Evolutionary conservation across 371 early-diverging fungal species (phyloP).

Genomic region (Apophysomyces elegans): DNA sequence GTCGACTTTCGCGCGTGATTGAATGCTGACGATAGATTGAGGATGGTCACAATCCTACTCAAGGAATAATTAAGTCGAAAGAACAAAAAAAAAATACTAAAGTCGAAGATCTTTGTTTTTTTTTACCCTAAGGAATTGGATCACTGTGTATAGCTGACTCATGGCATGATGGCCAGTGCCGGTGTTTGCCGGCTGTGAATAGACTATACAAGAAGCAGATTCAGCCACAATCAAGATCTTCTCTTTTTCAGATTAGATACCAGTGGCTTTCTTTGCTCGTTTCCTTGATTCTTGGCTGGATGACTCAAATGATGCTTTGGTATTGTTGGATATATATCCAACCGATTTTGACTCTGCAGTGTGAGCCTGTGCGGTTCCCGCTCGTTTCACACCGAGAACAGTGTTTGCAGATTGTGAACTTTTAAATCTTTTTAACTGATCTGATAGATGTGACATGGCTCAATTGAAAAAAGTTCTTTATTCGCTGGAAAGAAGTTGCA

Average conservation of each 20-base stretch:
- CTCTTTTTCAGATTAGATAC: constrained; percentile 19
- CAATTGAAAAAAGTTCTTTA: background rate
- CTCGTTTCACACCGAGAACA: constrained; percentile 44
- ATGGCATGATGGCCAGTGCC: constrained; percentile 63
- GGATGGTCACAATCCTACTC: constrained; percentile 63
- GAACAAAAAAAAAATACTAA: background rate
- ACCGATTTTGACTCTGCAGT: constrained; percentile 8
- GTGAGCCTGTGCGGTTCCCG: constrained; percentile 25
- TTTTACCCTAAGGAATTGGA: constrained; percentile 59
- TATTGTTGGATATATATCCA: constrained; percentile 44
- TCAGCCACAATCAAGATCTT: constrained; percentile 1
- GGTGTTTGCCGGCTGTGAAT: constrained; percentile 64
- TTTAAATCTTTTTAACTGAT: constrained; percentile 48
- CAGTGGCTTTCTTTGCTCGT: constrained; percentile 41
- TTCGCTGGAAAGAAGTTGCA: too few relatives aligned
- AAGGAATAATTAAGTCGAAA: constrained; percentile 5
- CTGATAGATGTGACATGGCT: constrained; percentile 28
- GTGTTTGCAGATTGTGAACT: constrained; percentile 45
- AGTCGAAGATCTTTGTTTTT: constrained; percentile 8
- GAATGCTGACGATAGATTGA: constrained; percentile 69
- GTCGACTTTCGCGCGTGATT: constrained; percentile 61
- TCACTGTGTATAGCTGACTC: constrained; percentile 65
- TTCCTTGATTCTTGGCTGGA: constrained; percentile 30
- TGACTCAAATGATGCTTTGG: constrained; percentile 39
- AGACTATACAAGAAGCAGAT: constrained; percentile 29